Conservation (phyloP, 495 filamentous ascomycete species). For the Aspergillus hancockii region DNA sequence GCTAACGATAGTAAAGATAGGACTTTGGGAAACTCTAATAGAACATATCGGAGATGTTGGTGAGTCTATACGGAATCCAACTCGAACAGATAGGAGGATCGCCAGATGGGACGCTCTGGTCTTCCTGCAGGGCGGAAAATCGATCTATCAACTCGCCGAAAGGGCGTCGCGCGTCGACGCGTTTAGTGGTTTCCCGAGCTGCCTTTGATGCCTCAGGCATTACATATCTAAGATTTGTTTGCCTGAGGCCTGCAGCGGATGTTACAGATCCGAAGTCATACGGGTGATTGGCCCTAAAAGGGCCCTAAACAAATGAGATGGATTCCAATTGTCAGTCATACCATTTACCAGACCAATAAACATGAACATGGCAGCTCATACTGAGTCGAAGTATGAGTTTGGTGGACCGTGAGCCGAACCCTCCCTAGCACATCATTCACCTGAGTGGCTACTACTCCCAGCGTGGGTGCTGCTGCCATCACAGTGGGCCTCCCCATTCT, state of each 20-base stretch:
- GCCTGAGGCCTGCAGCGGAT: background rate
- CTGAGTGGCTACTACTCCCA: conserved; percentile 28
- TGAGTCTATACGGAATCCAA: conserved; percentile 2
- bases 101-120: background rate
- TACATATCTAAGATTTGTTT: background rate
- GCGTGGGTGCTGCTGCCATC: conserved; percentile 65
- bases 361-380: background rate
- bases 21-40: conserved; percentile 5
- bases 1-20: conserved; percentile 4
- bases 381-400: conserved; percentile 8
- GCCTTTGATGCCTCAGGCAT: background rate
- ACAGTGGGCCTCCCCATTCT: conserved; percentile 70
- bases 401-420: conserved; percentile 8
- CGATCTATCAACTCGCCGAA: conserved; percentile 16
- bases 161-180: conserved; percentile 42
- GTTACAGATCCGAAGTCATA: background rate
- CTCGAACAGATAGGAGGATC: conserved; percentile 23
- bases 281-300: background rate
- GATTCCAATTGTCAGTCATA: background rate
- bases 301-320: background rate
- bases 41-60: conserved; percentile 3
- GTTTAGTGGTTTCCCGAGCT: conserved; percentile 35
- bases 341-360: background rate
- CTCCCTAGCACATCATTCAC: background rate
- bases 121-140: conserved; percentile 4